Base-by-base conservation (phyloP, 2,329 filamentous ascomycete genomes). In the Akanthomyces dipterigenus region DNA sequence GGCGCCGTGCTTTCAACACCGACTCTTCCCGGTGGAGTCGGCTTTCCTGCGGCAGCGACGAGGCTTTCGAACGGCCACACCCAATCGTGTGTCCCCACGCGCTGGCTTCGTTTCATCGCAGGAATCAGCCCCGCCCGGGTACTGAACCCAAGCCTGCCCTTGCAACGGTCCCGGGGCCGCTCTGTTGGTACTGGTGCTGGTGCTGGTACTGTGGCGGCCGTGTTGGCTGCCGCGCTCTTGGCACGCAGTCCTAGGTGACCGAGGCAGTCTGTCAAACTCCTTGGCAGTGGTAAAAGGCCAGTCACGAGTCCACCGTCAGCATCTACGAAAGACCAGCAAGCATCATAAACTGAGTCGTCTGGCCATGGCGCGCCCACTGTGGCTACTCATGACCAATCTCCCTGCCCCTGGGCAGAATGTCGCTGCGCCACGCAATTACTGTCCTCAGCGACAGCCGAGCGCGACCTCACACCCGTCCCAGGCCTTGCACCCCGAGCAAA, bases 191-290 rank as follows among this genome's bases (percentile, higher is more conserved):
- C n/a, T n/a, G n/a, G n/a, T n/a, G n/a, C n/a, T n/a, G n/a, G n/a
- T 34, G 16, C 16, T 38, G 14, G 36, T 38, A 42, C 34, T 49
- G 46, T 26, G 36, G 36, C 24, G 45, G 55, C 20, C 22, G 18
- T 36, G 46, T 51, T 51, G 55, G 55, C 55, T 59, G 26, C 55
- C 55, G 55, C 55, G 55, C 45, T 57, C 55, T 57, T 57, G 55
- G 55, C 55, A 58, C 31, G 12, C 42, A 36, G 54, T 38, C 42
- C 54, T 36, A 56, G 42, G 54, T 42, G 54, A 48, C 54, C 54
- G 54, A 48, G 43, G 9, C 28, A 18, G 53, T 11, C 16, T 57
- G 55, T 49, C 55, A 53, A 59, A 9, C 24, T 34, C 20, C 56
- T 51, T 59, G 56, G 56, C 56, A 34, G 22, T 43, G 31, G 38